Evolutionary conservation across 1,284 basidiomycete genomes (phyloP).

Genomic region (Microbotryum violaceum): DNA sequence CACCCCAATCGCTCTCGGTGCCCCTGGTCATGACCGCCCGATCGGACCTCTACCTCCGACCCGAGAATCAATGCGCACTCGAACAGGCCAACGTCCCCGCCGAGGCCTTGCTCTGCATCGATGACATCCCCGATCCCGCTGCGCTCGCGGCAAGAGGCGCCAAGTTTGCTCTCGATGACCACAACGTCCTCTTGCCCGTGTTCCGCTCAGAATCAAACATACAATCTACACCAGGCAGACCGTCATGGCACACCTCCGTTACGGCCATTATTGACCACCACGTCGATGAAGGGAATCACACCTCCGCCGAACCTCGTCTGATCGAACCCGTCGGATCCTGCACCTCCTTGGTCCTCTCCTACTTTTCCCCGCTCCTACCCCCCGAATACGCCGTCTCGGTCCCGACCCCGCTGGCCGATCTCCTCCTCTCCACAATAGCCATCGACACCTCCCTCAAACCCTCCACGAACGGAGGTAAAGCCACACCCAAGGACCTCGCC

Average conservation of each 20-base stretch:
- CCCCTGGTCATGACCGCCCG: slow-evolving; percentile 65
- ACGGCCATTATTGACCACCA: slow-evolving; percentile 88
- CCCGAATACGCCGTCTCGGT: slow-evolving; percentile 37
- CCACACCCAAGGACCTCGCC: slow-evolving; percentile 54
- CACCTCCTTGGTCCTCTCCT: slow-evolving; percentile 61
- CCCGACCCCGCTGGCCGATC: slow-evolving; percentile 56
- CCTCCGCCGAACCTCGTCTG: slow-evolving; percentile 55
- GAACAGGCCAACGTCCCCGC: slow-evolving; percentile 51
- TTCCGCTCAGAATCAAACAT: slow-evolving; percentile 47
- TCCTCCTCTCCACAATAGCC: slow-evolving; percentile 70
- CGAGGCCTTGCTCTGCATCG: slow-evolving; percentile 50
- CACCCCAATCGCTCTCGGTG: slow-evolving; percentile 41
- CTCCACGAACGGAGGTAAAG: slow-evolving; percentile 51
- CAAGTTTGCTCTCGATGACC: slow-evolving; percentile 73
- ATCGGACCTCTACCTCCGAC: slow-evolving; percentile 65
- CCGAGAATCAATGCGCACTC: slow-evolving; percentile 77
- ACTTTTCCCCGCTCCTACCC: slow-evolving; percentile 46
- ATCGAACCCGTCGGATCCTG: slow-evolving; percentile 65
- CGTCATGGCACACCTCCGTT: slow-evolving; percentile 46
- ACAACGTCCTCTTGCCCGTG: slow-evolving; percentile 58
- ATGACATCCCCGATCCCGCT: slow-evolving; percentile 38
- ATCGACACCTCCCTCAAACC: slow-evolving; percentile 73
- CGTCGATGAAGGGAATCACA: slow-evolving; percentile 67
- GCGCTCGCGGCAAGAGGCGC: slow-evolving; percentile 15
- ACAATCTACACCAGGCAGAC: slow-evolving; percentile 11